These are phyloP conservation scores for Vickermania spadyakhi DNA, from an alignment of 208 protist species.

Conservation along the genomic window DNA sequence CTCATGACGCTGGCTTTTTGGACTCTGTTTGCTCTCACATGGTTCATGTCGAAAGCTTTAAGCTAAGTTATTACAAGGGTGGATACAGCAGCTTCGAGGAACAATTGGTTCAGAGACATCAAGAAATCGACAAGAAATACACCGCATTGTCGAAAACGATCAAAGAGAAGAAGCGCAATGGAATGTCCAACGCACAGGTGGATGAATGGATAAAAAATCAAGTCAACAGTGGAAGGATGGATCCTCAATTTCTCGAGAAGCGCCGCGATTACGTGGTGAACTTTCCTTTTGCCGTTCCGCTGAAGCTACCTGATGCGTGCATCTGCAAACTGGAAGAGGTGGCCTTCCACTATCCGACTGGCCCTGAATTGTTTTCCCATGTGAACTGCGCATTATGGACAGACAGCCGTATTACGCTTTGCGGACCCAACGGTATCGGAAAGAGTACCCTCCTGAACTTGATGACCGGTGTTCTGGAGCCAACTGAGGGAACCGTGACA, in stretches of 20 bases:
- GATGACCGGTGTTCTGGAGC: slow-evolving; percentile 77
- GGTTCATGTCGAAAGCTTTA: slow-evolving; percentile 85
- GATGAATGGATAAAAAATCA: slow-evolving; percentile 73
- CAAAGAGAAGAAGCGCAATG: slow-evolving; percentile 82
- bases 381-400: slow-evolving; percentile 84
- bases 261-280: slow-evolving; percentile 83
- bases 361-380: slow-evolving; percentile 56
- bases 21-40: slow-evolving; percentile 93
- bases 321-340: slow-evolving; percentile 80
- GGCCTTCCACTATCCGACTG: slow-evolving; percentile 73
- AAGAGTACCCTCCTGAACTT: slow-evolving; percentile 92
- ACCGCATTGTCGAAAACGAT: slow-evolving; percentile 57
- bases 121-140: slow-evolving; percentile 85
- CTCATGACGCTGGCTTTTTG: slow-evolving; percentile 95
- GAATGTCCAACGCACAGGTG: slow-evolving; percentile 82
- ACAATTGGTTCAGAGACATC: slow-evolving; percentile 64
- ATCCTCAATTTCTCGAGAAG: slow-evolving; percentile 70
- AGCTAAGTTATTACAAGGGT: slow-evolving; percentile 85
- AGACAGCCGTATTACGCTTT: slow-evolving; percentile 83
- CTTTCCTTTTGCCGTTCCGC: slow-evolving; percentile 75
- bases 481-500: slow-evolving; percentile 52
- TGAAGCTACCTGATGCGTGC: slow-evolving; percentile 70
- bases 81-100: slow-evolving; percentile 62
- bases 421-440: slow-evolving; percentile 88
- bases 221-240: slow-evolving; percentile 52